A percentile compares a stretch with the other conserved stretches of the same genome.
Evolutionary conservation across 2,329 filamentous ascomycete species (phyloP).

Genomic region (Fusarium pseudograminearum): DNA sequence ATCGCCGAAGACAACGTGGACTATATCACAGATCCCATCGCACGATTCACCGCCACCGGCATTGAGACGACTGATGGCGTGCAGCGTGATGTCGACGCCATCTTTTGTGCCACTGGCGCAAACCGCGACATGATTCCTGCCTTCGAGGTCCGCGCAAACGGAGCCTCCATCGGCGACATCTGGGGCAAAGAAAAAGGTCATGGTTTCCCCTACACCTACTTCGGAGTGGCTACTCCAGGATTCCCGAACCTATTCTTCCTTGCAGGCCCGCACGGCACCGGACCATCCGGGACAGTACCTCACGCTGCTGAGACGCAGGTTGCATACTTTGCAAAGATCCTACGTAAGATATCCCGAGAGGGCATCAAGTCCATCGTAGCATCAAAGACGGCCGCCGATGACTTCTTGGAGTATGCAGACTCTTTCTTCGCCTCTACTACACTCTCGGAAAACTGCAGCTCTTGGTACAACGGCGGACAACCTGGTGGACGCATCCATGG

Average conservation of each 20-base stretch:
- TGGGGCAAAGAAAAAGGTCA: not conserved
- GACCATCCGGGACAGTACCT: not conserved
- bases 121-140: not conserved
- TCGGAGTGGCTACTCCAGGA: not conserved
- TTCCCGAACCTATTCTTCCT: slow-evolving; percentile 2
- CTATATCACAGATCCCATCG: slow-evolving; percentile 56
- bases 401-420: not conserved
- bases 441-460: not conserved
- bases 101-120: not conserved
- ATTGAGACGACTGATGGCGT: not conserved
- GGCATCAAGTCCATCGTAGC: not conserved
- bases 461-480: not conserved
- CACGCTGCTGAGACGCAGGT: not conserved
- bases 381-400: not conserved
- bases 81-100: not conserved
- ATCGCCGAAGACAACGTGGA: slow-evolving; percentile 69
- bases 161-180: not conserved
- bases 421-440: not conserved
- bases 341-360: not conserved
- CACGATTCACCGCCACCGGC: not conserved
- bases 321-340: not conserved
- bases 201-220: not conserved
- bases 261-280: not conserved
- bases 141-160: not conserved
- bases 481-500: not conserved